A percentile compares a stretch with the other conserved stretches of the same genome.
Conservation (phyloP, 495 filamentous ascomycete genomes). For the Darksidea phi region DNA sequence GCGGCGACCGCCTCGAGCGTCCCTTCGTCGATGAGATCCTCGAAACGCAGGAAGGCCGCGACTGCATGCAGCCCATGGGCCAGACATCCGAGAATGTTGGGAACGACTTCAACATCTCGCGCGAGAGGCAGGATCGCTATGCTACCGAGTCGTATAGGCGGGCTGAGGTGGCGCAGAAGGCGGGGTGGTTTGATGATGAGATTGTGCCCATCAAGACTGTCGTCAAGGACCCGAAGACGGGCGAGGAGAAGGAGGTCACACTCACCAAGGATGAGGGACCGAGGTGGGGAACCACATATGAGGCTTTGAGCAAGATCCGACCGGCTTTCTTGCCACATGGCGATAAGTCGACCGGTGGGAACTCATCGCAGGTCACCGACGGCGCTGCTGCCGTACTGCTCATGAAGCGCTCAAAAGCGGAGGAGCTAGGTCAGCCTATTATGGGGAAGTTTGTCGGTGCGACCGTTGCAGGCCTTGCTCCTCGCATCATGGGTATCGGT, state of each 20-base stretch:
- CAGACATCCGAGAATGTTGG: constrained; percentile 98
- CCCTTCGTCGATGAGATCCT: constrained; percentile 79
- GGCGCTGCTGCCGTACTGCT: constrained; percentile 87
- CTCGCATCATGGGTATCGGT: constrained; percentile 96
- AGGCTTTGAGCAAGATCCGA: constrained; percentile 78
- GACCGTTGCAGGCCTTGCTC: constrained; percentile 84
- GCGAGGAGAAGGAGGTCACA: constrained; percentile 71
- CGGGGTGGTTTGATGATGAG: constrained; percentile 91
- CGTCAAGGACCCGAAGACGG: constrained; percentile 79
- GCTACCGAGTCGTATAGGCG: constrained; percentile 82
- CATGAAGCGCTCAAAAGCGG: constrained; percentile 89
- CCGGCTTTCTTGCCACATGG: constrained; percentile 90
- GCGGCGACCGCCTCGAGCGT: constrained; percentile 62
- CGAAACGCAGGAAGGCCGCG: constrained; percentile 68
- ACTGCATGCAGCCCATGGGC: constrained; percentile 95
- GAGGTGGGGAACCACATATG: constrained; percentile 82
- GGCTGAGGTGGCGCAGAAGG: constrained; percentile 88
- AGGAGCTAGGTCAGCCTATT: constrained; percentile 85
- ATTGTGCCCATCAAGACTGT: constrained; percentile 80
- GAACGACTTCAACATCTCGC: constrained; percentile 78
- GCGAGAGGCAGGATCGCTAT: constrained; percentile 78
- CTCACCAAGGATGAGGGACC: constrained; percentile 85
- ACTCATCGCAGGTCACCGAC: constrained; percentile 93
- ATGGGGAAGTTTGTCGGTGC: constrained; percentile 91
- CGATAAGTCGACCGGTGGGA: constrained; percentile 86